These are phyloP conservation scores for Saccharomycopsis hybrid DNA, from an alignment of 1,139 yeast genomes.

Conservation along the genomic window DNA sequence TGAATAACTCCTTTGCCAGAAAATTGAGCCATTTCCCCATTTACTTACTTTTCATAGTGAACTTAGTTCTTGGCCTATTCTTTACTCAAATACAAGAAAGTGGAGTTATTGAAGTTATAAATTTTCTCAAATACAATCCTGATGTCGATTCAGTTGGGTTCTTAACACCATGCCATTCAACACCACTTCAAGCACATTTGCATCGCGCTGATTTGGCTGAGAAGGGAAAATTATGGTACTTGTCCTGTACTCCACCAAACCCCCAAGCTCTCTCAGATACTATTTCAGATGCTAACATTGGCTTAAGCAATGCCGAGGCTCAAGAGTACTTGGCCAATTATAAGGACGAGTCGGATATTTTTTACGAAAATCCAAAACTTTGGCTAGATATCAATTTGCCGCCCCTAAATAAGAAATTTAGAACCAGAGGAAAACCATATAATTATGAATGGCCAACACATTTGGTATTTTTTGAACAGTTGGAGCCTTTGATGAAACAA, in stretches of 20 bases:
- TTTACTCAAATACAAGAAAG: conserved; percentile 68
- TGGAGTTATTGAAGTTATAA: conserved; percentile 71
- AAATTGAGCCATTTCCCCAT: conserved; percentile 13
- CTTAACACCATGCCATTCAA: conserved; percentile 92
- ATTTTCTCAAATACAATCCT: conserved; percentile 41
- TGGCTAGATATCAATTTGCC: conserved; percentile 47
- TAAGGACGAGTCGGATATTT: conserved; percentile 80
- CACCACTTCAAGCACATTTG: conserved; percentile 88
- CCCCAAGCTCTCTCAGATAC: conserved; percentile 26
- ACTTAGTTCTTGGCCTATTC: conserved; percentile 43
- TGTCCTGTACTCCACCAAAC: conserved; percentile 91
- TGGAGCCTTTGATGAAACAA: conserved; percentile 40
- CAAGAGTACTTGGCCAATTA: conserved; percentile 38
- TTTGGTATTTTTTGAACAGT: conserved; percentile 63
- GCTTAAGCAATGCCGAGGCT: background rate
- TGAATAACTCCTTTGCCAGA: background rate
- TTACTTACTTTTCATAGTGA: conserved; percentile 31
- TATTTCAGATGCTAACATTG: background rate
- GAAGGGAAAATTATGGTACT: conserved; percentile 52
- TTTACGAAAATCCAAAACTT: conserved; percentile 57
- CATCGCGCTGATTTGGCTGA: conserved; percentile 44
- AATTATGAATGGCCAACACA: conserved; percentile 63
- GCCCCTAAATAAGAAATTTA: conserved; percentile 26
- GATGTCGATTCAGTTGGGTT: conserved; percentile 57
- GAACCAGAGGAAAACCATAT: conserved; percentile 27